These are phyloP conservation scores for Fraxinus nigra DNA, from an alignment of 305 asterid species.

Conservation along the genomic window DNA sequence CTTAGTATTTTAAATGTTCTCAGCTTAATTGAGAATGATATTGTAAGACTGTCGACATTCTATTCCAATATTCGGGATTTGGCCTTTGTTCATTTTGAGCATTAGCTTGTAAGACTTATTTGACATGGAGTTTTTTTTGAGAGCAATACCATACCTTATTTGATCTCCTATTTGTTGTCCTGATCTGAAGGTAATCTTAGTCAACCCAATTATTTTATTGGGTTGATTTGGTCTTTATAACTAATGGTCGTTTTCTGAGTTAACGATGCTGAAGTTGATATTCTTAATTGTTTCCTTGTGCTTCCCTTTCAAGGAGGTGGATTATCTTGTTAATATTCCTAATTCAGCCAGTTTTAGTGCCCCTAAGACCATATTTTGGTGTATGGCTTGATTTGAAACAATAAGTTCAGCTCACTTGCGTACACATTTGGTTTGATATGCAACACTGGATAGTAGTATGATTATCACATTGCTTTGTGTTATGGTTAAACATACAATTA, in stretches of 20 bases:
- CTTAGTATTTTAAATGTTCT: not conserved
- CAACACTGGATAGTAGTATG: not conserved
- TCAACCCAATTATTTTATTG: not conserved
- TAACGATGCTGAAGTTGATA: not conserved
- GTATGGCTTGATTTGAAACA: not conserved
- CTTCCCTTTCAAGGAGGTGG: not conserved
- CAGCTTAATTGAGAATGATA: constrained; percentile 3
- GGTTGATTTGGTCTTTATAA: not conserved
- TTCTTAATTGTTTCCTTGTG: not conserved
- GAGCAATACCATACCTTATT: not conserved
- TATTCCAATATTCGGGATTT: constrained; percentile 11
- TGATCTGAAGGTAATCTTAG: not conserved
- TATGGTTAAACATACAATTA: not conserved
- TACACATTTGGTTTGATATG: not conserved
- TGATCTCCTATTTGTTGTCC: not conserved
- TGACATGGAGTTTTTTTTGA: constrained; percentile 1
- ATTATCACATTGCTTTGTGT: not conserved
- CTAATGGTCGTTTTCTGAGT: not conserved
- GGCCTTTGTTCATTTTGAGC: not conserved
- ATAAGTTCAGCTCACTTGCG: not conserved
- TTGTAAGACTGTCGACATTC: constrained; percentile 11
- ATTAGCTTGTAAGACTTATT: not conserved
- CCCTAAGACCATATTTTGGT: not conserved
- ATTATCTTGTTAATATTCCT: not conserved
- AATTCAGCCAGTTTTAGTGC: not conserved